Conservation (phyloP, 306 rosid genomes). For the Lathyrus sativus region DNA sequence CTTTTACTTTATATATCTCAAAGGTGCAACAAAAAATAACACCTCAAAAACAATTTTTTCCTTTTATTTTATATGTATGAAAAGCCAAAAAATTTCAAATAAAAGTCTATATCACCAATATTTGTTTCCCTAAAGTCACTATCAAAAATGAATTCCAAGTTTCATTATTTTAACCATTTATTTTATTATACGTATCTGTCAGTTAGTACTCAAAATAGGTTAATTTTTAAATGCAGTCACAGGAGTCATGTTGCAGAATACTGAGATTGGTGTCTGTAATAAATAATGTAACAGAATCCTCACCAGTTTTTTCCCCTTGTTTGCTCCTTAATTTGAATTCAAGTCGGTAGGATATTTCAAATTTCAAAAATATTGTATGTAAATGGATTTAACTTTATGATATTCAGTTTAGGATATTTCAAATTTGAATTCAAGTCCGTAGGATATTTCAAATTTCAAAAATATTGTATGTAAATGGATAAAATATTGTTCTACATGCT, state of each 20-base stretch:
- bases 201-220: slow-evolving; percentile 31
- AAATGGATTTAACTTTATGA: no score
- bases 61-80: not conserved
- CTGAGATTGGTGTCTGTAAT: slow-evolving; percentile 43
- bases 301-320: slow-evolving; percentile 43
- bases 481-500: no score
- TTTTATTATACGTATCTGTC: slow-evolving; percentile 36
- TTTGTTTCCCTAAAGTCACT: slow-evolving; percentile 21
- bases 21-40: no score
- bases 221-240: slow-evolving; percentile 67
- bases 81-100: slow-evolving; percentile 2
- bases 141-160: slow-evolving; percentile 31
- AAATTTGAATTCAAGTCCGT: no score
- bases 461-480: no score
- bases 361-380: not conserved
- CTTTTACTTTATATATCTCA: slow-evolving; percentile 3
- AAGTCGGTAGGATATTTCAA: slow-evolving; percentile 7
- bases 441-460: no score
- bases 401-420: no score
- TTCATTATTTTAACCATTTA: slow-evolving; percentile 21
- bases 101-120: not conserved
- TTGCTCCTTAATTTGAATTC: slow-evolving; percentile 42
- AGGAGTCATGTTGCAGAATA: slow-evolving; percentile 53
- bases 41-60: not conserved
- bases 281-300: slow-evolving; percentile 62